Base-by-base conservation (phyloP, 768 basidiomycete species). In the Russula earlei region DNA sequence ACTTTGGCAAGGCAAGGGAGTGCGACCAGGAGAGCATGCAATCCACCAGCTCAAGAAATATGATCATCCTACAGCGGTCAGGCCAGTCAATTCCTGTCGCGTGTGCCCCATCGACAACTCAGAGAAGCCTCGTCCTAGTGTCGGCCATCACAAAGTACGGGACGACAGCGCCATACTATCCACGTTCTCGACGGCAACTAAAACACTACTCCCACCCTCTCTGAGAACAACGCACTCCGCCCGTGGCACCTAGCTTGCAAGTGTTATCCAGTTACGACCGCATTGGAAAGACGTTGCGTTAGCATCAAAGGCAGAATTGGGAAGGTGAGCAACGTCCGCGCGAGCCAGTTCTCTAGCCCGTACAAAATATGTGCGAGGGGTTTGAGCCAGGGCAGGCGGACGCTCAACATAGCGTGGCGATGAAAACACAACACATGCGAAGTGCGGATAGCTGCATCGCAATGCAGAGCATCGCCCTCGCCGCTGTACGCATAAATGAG, bases 1-100 rank as follows among this genome's bases (percentile, higher is more conserved):
- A 89, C 91, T 68, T 98, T 96, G 2, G 94, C 93, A 69, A 96
- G 96, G 0, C n/a, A n/a, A n/a, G n/a, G n/a, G 94, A 97, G 67
- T 90, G 86, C 44, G 96, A 71, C 38, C 92, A 73, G 17, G 84
- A 85, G 10, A 88, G 72, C 12, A 96, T 82, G 54, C 82, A 77
- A 12, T 77, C 67, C 65, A 88, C 85, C 37, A 93, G 69, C 0
- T 86, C 89, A 12, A 90, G 68, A 50, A 79, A 69, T 6, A 78
- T 78, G 4, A 89, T 87, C 2, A 92, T 67, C 0, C 94, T 93
- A 38, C 44, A 27, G 0, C 91, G 92, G 36, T 79, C 71, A 0
- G 81, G 75, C 0, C 94, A 92, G 68, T 92, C 94, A 8, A 97
- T 73, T 0, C 94, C 93, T 0, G 91, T 96, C 5, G 92, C 80